Evolutionary conservation across 1,284 basidiomycete species (phyloP).

Genomic region (Apiotrichum mycotoxinovorans): DNA sequence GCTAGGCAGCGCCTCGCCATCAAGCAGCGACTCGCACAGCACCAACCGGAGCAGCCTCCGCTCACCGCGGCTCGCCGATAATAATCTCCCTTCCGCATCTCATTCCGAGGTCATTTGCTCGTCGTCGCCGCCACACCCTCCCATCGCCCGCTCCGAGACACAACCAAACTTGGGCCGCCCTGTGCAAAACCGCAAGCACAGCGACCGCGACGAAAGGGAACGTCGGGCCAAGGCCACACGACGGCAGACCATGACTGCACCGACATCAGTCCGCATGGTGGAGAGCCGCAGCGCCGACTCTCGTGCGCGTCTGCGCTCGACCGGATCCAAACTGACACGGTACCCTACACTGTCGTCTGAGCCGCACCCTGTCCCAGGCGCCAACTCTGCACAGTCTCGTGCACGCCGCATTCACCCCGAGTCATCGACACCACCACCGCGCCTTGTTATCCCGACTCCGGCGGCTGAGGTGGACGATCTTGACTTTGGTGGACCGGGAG

Average conservation of each 20-base stretch:
- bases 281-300: conserved; percentile 36
- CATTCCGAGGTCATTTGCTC: not conserved
- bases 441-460: not conserved
- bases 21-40: conserved; percentile 6
- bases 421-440: conserved; percentile 4
- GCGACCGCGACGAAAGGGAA: conserved; percentile 12
- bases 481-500: conserved; percentile 41
- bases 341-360: conserved; percentile 14
- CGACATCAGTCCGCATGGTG: conserved; percentile 35
- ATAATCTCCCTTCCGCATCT: not conserved
- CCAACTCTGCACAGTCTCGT: not conserved
- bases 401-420: not conserved
- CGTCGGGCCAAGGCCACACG: conserved; percentile 9
- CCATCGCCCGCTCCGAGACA: not conserved
- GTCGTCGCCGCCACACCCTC: conserved; percentile 12
- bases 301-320: conserved; percentile 23
- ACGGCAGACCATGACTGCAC: conserved; percentile 25
- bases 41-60: conserved; percentile 8
- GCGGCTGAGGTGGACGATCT: conserved; percentile 8
- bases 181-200: conserved; percentile 3
- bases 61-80: conserved; percentile 2
- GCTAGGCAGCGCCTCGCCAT: conserved; percentile 5
- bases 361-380: conserved; percentile 10
- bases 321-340: conserved; percentile 10
- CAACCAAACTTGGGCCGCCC: conserved; percentile 13